Base-by-base conservation (phyloP, 257 asterid genomes). In the Fraxinus anomala region DNA sequence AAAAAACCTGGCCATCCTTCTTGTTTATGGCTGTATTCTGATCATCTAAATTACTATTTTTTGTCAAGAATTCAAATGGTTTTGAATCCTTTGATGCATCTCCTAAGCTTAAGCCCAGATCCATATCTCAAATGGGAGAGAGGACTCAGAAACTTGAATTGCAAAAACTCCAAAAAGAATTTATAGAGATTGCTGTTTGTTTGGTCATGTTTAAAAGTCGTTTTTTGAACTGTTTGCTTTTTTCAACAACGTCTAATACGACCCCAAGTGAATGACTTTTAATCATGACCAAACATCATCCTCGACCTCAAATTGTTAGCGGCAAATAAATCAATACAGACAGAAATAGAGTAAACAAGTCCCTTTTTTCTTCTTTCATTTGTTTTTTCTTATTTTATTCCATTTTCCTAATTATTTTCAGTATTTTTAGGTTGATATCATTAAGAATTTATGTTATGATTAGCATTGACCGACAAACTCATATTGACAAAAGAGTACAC, bases 41-140 rank as follows among this genome's bases (percentile, higher is more conserved):
- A 19, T 24, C 0, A 19, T 77, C 56, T 13, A 36, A 28, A 16
- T 73, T 5, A 7, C 37, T 68, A 69, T 39, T 75, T 5, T 77
- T 81, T 31, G 78, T 36, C 79, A 76, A 77, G 76, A 86, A 83
- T 9, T 47, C 73, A 12, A 80, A n/a, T 8, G 89, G 65, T 56
- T 78, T 83, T 0, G 51, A 42, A 42, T 42, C 66, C n/a, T n/a
- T 56, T 1, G 91, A 84, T 17, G 86, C 75, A 42, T 89, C 91
- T 63, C 97, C 97, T 36, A 92, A 86, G 82, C 89, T 89, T 80
- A 92, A 79, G 21, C 91, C 94, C 72, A 92, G 81, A 85, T 92
- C 97, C 97, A 92, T 92, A 33, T 76, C 47, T 67, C 4, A 26
- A 61, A 61, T 61, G 13, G 65, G 19, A 17, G 54, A 75, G 30